Base-by-base conservation (phyloP, 2,329 filamentous ascomycete genomes). In the Curvularia lunata region DNA sequence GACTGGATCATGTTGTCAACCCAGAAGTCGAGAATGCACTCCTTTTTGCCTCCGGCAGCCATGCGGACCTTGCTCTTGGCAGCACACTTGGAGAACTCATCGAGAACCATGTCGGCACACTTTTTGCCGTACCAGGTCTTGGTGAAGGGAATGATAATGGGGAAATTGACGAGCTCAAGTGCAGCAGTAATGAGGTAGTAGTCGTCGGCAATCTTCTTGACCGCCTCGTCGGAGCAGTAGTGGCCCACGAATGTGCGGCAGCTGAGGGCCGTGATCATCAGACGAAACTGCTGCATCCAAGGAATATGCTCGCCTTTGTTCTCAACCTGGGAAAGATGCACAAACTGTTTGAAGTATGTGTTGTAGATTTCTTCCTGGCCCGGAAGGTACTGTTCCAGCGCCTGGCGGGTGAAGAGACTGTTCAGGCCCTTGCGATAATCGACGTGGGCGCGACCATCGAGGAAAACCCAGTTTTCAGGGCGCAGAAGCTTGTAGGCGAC, bases 101-200 rank as follows among this genome's bases (percentile, higher is more conserved):
- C 85, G 65, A 98, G 83, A 32, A 97, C 92, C 88, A 96, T 92
- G 72, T 97, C 91, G 57, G 94, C 88, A 28, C 92, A 92, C 82
- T 93, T 96, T 85, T 97, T 97, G 70, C 94, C 95, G 74, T 96
- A 96, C 92, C 92, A 98, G 5, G 92, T 92, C 83, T 92, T 94
- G 75, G 93, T 97, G 83, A 86, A 98, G 38, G 94, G 94, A 40
- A 98, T 80, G 75, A 98, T 97, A 79, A 98, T 90, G 58, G 95
- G 70, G 61, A 74, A 73, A 83, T 98, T 98, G 83, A 99, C 95
- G 46, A 98, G 86, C 79, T 99, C 95, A 67, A 98, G 86, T 21
- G 95, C 95, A 56, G 91, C 94, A 13, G 95, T 98, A 75, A 98
- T 96, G 64, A 94, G 86, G 80, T 96, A 98, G 82, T 97, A 99